phyloP scores from a whole-genome alignment of 1,139 yeast species.

The Arxiozyma slooffiae region DNA sequence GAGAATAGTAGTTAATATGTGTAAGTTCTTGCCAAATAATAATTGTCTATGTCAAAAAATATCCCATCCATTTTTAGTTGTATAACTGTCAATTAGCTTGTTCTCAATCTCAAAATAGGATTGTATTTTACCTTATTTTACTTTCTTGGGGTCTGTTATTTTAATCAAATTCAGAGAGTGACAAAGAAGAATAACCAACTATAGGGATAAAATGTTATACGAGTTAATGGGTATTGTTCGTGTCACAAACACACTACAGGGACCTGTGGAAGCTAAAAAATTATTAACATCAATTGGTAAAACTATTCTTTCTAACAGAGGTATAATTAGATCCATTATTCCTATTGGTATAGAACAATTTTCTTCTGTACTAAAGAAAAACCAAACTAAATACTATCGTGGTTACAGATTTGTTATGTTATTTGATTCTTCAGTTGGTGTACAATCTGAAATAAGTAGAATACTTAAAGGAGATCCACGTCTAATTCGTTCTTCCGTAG shows the following conservation, averaged over 20 bases:
- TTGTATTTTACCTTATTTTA: too few species aligned
- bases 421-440: conserved; percentile 78
- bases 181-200: too few species aligned
- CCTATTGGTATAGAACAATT: conserved; percentile 70
- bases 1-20: too few species aligned
- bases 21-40: too few species aligned
- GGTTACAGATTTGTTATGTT: conserved; percentile 82
- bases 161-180: neutral
- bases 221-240: conserved; percentile 88
- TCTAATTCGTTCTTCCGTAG: conserved; percentile 66
- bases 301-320: conserved; percentile 77
- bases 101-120: too few species aligned
- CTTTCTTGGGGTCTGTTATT: neutral
- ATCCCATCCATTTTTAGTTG: too few species aligned
- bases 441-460: conserved; percentile 75
- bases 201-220: conserved; percentile 54
- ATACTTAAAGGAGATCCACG: conserved; percentile 83
- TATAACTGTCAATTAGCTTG: too few species aligned
- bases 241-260: conserved; percentile 47
- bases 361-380: conserved; percentile 74
- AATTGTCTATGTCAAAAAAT: too few species aligned
- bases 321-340: conserved; percentile 74
- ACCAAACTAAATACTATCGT: conserved; percentile 82
- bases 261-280: conserved; percentile 55
- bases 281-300: conserved; percentile 70